These are phyloP conservation scores for Torulaspora globosa DNA, from an alignment of 1,139 yeast species.

Conservation along the genomic window DNA sequence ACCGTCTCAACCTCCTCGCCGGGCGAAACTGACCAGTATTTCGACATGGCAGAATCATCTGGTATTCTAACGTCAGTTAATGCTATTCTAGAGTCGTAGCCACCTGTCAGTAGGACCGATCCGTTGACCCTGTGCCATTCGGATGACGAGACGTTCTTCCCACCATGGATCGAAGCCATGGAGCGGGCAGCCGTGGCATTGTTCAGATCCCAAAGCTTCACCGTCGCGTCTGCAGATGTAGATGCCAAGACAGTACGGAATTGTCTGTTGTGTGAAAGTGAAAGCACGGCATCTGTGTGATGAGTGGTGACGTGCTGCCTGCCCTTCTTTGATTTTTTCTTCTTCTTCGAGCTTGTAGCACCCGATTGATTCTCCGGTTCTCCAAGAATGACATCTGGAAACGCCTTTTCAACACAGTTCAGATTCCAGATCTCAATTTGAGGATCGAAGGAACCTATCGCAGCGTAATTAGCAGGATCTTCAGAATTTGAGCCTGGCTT, in stretches of 20 bases:
- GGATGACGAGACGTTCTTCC: slow-evolving; percentile 78
- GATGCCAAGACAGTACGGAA: slow-evolving; percentile 88
- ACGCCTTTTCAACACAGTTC: slow-evolving; percentile 87
- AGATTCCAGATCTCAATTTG: slow-evolving; percentile 96
- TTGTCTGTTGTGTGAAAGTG: slow-evolving; percentile 73
- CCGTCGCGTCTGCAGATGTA: slow-evolving; percentile 91
- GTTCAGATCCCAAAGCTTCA: slow-evolving; percentile 90
- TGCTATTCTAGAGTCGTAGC: slow-evolving; percentile 80
- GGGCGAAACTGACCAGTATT: slow-evolving; percentile 56
- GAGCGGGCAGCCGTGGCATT: slow-evolving; percentile 73
- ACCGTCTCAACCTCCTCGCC: slow-evolving; percentile 84
- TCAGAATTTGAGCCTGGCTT: slow-evolving; percentile 48
- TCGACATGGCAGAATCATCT: slow-evolving; percentile 56
- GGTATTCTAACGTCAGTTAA: slow-evolving; percentile 79
- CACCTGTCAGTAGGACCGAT: slow-evolving; percentile 84
- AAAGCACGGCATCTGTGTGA: slow-evolving; percentile 91
- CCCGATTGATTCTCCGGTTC: slow-evolving; percentile 56
- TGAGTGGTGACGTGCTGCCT: slow-evolving; percentile 62
- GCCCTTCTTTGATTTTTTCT: slow-evolving; percentile 50
- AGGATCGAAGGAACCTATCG: slow-evolving; percentile 95
- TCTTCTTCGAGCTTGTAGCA: slow-evolving; percentile 41
- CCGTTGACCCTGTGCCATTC: slow-evolving; percentile 78
- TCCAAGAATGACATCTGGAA: slow-evolving; percentile 90
- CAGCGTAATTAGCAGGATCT: slow-evolving; percentile 83
- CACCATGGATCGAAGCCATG: slow-evolving; percentile 43